Percentiles rank a stretch among this genome's conserved stretches.
Conservation (phyloP, 2,329 filamentous ascomycete genomes). For the Curvularia spicifera region DNA sequence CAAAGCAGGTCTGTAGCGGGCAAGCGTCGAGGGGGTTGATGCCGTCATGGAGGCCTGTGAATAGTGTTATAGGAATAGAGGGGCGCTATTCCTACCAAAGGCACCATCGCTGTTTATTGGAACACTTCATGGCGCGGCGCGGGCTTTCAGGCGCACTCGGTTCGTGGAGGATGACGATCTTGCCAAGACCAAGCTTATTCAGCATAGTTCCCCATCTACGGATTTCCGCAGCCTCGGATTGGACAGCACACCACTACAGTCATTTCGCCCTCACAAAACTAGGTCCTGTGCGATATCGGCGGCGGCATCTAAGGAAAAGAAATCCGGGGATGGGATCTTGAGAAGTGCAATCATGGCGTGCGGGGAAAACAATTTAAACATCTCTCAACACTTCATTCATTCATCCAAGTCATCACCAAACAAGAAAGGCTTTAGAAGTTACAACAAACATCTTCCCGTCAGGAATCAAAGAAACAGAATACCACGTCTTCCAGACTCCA, state of each 20-base stretch:
- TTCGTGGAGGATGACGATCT: slow-evolving; percentile 1
- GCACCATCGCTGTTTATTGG: slow-evolving; percentile 21
- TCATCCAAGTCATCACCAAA: neutral
- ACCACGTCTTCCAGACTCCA: slow-evolving; percentile 13
- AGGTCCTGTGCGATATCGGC: neutral
- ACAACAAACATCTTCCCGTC: neutral
- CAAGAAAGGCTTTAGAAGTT: neutral
- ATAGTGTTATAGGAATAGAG: slow-evolving; percentile 9
- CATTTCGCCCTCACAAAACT: too few relatives aligned
- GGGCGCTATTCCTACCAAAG: slow-evolving; percentile 17
- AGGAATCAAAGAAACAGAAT: neutral
- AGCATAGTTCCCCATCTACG: slow-evolving; percentile 7
- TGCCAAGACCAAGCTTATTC: slow-evolving; percentile 13
- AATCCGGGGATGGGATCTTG: neutral
- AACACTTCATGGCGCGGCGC: slow-evolving; percentile 18
- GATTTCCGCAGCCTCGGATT: slow-evolving; percentile 21
- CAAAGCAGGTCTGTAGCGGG: slow-evolving; percentile 55
- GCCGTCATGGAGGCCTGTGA: slow-evolving; percentile 34
- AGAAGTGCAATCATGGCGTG: neutral
- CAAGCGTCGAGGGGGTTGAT: slow-evolving; percentile 42
- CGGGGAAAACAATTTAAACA: neutral
- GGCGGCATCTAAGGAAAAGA: neutral
- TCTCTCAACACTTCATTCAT: neutral
- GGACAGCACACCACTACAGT: slow-evolving; percentile 4
- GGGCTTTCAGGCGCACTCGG: slow-evolving; percentile 9